Base-by-base conservation (phyloP, 2,329 filamentous ascomycete genomes). In the Cladosporium sp. region DNA sequence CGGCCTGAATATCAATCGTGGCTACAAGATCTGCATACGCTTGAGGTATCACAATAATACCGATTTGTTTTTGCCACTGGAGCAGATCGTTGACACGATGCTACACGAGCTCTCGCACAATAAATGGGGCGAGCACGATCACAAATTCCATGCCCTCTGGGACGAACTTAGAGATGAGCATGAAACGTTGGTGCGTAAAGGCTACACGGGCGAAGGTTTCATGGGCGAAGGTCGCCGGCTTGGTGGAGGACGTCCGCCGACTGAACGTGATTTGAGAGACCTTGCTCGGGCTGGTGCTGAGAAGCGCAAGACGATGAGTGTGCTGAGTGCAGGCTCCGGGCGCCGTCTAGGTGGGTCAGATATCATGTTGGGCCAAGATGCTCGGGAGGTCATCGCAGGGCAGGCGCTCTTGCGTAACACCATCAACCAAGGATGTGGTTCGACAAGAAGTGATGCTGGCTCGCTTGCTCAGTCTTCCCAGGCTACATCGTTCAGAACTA, bases 41-140 rank as follows among this genome's bases (percentile, higher is more conserved):
- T 78, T 97, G 60, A 87, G 93, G 58, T 88, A 94, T 73, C 79
- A 89, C 5, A 80, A 83, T 66, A 90, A 96, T 70, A 81, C 83
- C 9, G 84, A 79, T 39, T 86, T 90, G 66, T 97, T 97, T 68
- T 74, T 96, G 19, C 87, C 89, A 1, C 76, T 92, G 59, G 91
- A 97, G 69, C 80, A 89, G 64, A 82, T 96, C 7, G 81, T 91
- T 43, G 92, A 97, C 73, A 97, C 93, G 0, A 89, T 97, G 86
- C 84, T 97, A 19, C 93, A 97, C 71, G 93, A 97, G 78, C 83
- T 97, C 2, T 87, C 85, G n/a, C 93, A 97, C 69, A 96, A 89
- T 64, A 83, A 91, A 11, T 86, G 88, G 72, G 91, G 90, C 0
- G 89, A 90, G 1, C 93, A 97, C 72, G 86, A 97, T 69, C 82